Evolutionary conservation across 768 basidiomycete species (phyloP).

Genomic region (Psilocybe azurescens): DNA sequence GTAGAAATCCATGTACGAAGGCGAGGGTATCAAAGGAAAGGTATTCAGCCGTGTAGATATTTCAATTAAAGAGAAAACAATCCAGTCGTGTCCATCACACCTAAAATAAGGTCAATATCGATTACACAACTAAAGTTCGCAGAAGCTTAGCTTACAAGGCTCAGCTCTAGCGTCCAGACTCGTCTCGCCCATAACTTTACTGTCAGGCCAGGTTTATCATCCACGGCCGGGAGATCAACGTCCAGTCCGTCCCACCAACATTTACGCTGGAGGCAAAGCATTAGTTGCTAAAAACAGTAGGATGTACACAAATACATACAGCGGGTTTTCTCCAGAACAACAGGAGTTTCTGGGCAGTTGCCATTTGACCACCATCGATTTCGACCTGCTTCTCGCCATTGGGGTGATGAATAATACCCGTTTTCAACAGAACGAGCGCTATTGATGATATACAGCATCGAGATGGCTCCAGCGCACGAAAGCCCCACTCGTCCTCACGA

Average conservation of each 20-base stretch:
- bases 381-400: constrained; percentile 75
- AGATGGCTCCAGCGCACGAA: constrained; percentile 92
- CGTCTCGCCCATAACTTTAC: constrained; percentile 96
- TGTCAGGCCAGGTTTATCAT: constrained; percentile 51
- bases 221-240: constrained; percentile 73
- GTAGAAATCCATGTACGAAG: constrained; percentile 23
- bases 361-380: constrained; percentile 92
- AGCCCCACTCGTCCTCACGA: constrained; percentile 98
- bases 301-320: constrained; percentile 56
- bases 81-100: constrained; percentile 21
- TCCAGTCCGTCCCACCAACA: constrained; percentile 99
- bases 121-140: not conserved
- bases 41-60: constrained; percentile 31
- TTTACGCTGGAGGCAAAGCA: constrained; percentile 70
- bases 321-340: constrained; percentile 99
- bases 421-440: constrained; percentile 96
- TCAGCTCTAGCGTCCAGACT: constrained; percentile 98
- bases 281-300: constrained; percentile 13
- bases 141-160: constrained; percentile 63
- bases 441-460: constrained; percentile 99
- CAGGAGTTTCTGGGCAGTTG: constrained; percentile 94
- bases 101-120: constrained; percentile 15
- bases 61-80: constrained; percentile 19
- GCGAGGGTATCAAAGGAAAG: constrained; percentile 31
- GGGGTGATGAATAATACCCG: constrained; percentile 85